phyloP scores from a whole-genome alignment of 257 asterid species.

The Solanum pinnatisectum region DNA sequence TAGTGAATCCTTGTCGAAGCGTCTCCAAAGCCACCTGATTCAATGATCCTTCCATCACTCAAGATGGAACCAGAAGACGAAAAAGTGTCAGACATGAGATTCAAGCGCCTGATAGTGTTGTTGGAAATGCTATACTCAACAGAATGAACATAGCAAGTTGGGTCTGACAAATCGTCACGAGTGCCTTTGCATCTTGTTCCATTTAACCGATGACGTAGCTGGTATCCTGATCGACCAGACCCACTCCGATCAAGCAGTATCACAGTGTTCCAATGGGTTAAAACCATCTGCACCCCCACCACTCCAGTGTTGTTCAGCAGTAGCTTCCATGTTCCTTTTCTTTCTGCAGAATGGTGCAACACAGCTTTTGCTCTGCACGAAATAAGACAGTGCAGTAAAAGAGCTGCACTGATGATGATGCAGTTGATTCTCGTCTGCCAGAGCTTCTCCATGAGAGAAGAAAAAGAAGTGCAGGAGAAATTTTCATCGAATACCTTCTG shows the following conservation, averaged over 20 bases:
- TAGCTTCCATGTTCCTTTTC: slow-evolving; percentile 42
- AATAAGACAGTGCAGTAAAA: background rate
- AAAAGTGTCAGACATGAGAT: slow-evolving; percentile 30
- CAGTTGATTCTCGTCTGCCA: slow-evolving; percentile 2
- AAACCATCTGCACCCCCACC: slow-evolving; percentile 61
- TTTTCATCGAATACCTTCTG: background rate
- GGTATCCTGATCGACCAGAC: slow-evolving; percentile 26
- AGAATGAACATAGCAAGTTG: slow-evolving; percentile 51
- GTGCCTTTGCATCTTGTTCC: slow-evolving; percentile 24
- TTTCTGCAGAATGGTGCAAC: background rate
- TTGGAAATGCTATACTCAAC: slow-evolving; percentile 36
- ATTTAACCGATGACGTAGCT: slow-evolving; percentile 15
- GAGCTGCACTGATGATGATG: background rate
- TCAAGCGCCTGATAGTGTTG: slow-evolving; percentile 40
- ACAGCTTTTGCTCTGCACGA: background rate
- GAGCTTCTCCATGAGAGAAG: slow-evolving; percentile 15
- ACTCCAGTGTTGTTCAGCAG: slow-evolving; percentile 46
- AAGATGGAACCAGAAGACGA: slow-evolving; percentile 53
- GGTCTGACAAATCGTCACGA: slow-evolving; percentile 13
- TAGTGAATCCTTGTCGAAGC: slow-evolving; percentile 28
- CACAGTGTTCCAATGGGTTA: slow-evolving; percentile 50
- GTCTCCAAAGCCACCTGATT: slow-evolving; percentile 40
- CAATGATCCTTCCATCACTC: slow-evolving; percentile 43
- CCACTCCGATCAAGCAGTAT: slow-evolving; percentile 41
- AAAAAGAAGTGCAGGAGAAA: background rate